Conservation (phyloP, 2,329 filamentous ascomycete genomes). For the Cadophora sp. region DNA sequence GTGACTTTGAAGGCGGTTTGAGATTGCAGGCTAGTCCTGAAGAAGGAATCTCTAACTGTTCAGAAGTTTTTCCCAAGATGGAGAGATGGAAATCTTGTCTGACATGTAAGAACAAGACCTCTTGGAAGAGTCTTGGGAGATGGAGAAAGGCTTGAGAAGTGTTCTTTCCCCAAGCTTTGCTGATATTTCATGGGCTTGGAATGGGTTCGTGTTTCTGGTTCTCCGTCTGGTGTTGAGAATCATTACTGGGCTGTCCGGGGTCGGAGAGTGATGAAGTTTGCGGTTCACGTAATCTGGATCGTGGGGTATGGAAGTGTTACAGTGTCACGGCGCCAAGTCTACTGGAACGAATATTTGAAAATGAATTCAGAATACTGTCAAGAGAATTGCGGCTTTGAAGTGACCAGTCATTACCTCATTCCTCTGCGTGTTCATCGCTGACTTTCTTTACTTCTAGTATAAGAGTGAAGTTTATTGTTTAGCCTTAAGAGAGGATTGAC, state of each 20-base stretch:
- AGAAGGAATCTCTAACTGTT: neutral
- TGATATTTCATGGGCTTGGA: conserved; percentile 2
- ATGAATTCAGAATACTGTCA: neutral
- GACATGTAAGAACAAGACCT: neutral
- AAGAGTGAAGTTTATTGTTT: neutral
- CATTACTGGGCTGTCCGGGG: neutral
- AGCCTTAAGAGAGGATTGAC: neutral
- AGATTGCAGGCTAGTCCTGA: neutral
- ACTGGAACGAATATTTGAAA: neutral
- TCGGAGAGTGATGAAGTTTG: neutral
- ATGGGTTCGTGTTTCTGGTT: neutral
- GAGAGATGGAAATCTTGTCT: neutral
- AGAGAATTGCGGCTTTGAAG: neutral
- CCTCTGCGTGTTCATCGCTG: neutral
- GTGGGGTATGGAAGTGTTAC: neutral
- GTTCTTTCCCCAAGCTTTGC: neutral
- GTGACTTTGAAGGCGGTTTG: neutral
- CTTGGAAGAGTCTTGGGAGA: conserved; percentile 1
- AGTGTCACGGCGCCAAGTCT: neutral
- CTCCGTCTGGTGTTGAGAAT: conserved; percentile 5
- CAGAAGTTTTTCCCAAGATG: neutral
- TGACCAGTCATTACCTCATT: neutral
- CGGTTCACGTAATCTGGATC: neutral
- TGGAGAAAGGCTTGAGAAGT: conserved; percentile 9
- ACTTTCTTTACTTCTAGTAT: neutral